phyloP scores from a whole-genome alignment of 768 basidiomycete species.

The Rhodosporidiobolus sp. region DNA sequence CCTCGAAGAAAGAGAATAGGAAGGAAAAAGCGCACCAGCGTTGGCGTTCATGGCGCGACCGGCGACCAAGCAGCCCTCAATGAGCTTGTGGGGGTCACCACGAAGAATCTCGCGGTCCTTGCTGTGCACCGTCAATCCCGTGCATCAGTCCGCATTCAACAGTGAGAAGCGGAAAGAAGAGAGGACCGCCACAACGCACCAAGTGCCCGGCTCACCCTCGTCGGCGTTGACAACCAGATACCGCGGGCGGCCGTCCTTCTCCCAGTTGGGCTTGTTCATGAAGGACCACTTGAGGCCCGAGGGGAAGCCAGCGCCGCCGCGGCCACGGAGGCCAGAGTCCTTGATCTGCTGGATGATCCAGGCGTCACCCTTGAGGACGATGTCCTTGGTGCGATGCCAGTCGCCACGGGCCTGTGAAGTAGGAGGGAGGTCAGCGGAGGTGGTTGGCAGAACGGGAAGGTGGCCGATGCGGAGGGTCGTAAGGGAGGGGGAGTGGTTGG shows the following conservation, averaged over 20 bases:
- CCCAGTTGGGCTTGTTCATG: conserved; percentile 99
- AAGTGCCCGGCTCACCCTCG: conserved; percentile 97
- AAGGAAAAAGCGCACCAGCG: conserved; percentile 55
- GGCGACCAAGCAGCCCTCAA: conserved; percentile 96
- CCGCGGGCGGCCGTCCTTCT: conserved; percentile 81
- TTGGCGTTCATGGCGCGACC: conserved; percentile 96
- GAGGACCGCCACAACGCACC: conserved; percentile 45
- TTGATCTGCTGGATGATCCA: conserved; percentile 98
- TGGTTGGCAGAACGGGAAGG: too few species aligned
- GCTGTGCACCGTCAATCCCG: conserved; percentile 36
- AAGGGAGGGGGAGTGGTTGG: not conserved
- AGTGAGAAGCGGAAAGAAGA: not conserved
- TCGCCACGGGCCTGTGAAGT: conserved; percentile 74
- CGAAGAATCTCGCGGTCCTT: conserved; percentile 98
- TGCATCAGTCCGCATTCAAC: not conserved
- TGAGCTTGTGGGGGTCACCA: conserved; percentile 95
- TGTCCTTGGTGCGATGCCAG: conserved; percentile 98
- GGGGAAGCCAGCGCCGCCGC: conserved; percentile 96
- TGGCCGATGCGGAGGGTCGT: too few species aligned
- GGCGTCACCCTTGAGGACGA: conserved; percentile 85
- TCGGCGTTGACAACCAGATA: conserved; percentile 98
- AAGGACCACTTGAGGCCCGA: conserved; percentile 91
- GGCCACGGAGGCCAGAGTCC: conserved; percentile 88
- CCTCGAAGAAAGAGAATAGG: not conserved
- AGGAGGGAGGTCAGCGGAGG: not conserved